Base-by-base conservation (phyloP, 2,329 filamentous ascomycete species). In the Pseudogymnoascus sp. region DNA sequence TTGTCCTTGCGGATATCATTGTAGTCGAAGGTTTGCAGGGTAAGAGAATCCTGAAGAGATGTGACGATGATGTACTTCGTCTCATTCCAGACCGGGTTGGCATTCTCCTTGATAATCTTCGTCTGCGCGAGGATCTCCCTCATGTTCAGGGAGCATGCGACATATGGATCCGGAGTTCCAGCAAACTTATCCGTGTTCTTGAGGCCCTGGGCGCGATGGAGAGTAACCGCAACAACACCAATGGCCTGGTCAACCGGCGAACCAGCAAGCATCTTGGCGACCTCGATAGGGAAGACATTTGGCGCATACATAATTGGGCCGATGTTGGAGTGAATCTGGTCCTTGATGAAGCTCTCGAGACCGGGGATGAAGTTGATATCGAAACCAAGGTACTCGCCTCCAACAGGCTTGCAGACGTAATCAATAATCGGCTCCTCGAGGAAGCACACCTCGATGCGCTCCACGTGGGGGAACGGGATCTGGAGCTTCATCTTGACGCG, bases 281-380 rank as follows among this genome's bases (percentile, higher is more conserved):
- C 91, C 72, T 99, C 94, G 68, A 99, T 94, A 14, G 94, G 94
- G 80, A 99, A 99, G 59, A 97, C 92, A 69, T 99, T 96, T 7
- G 94, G 94, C 38, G 86, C 88, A 73, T 99, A 99, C 91, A 99
- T 96, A 89, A 99, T 97, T 0, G 94, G 95, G 1, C 86, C 89
- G 59, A 99, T 78, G 71, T 93, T 97, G 66, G 89, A 90, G 74
- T 99, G 95, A 61, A 99, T 96, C 77, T 96, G 91, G 69, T 99
- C 94, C 73, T 90, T 86, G 70, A 99, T 99, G 76, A 99, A 99
- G 63, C 75, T 83, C 74, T 97, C 92, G 23, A 99, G 82, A 68
- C 93, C 93, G 16, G 94, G 94, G 68, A 99, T 95, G 76, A 99
- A 97, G 78, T 97, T 97, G 81, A 99, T 97, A 72, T 99, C 94